These are phyloP conservation scores for Phyllostachys edulis DNA, from an alignment of 176 grass and related monocot species.

Conservation along the genomic window DNA sequence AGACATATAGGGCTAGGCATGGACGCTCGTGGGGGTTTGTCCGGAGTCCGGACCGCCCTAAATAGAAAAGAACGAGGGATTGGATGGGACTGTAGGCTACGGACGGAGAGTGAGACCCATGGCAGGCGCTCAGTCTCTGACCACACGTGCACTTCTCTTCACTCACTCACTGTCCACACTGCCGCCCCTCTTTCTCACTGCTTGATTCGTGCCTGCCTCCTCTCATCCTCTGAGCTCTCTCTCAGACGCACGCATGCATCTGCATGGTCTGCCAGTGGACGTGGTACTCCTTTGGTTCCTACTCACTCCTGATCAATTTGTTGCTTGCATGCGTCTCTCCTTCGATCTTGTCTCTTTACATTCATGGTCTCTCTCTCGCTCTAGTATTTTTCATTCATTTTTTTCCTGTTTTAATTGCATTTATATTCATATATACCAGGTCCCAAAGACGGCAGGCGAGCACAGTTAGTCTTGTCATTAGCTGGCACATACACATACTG, in stretches of 20 bases:
- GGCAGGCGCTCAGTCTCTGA: conserved; percentile 21
- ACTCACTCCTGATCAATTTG: neutral
- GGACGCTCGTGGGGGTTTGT: conserved; percentile 32
- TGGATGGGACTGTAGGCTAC: conserved; percentile 45
- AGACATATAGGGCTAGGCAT: conserved; percentile 22
- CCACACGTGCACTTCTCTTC: conserved; percentile 46
- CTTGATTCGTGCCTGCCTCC: conserved; percentile 7
- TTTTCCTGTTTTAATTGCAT: neutral
- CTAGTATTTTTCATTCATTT: neutral
- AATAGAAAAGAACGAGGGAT: conserved; percentile 40
- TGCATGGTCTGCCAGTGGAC: conserved; percentile 27
- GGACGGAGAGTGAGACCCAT: neutral
- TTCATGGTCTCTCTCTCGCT: neutral
- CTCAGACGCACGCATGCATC: neutral
- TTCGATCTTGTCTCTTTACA: neutral
- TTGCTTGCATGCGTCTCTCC: neutral
- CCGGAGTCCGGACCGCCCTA: conserved; percentile 5
- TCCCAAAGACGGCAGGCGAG: neutral
- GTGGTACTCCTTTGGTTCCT: neutral
- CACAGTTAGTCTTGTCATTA: neutral
- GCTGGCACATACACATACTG: neutral
- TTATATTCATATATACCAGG: neutral
- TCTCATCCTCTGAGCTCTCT: neutral
- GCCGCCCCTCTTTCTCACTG: conserved; percentile 23
- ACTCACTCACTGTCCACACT: conserved; percentile 18